Evolutionary conservation across 75 land plant species (phyloP), one percentile per base, ranked within the genome.

Genomic region (Larix kaempferi): DNA sequence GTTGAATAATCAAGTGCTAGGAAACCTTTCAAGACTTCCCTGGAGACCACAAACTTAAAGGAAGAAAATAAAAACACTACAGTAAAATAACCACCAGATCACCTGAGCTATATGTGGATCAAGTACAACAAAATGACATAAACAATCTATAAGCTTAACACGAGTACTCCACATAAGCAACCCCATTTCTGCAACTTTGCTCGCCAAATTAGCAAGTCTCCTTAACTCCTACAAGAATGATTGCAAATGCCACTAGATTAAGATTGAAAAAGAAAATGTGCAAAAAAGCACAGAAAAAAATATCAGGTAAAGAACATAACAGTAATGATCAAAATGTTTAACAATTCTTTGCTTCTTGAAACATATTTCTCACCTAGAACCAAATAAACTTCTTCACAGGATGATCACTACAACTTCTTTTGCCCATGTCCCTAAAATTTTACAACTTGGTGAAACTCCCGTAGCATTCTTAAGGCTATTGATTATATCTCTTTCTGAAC

Each of bases 71-170:
- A 2, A 39, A 66, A 6, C 29, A 37, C 8, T 37, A 67, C 19
- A 16, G 29, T 10, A 67, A 67, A 23, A 35, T 2, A 67, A 39
- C n/a, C 23, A 67, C 22, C 37, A 16, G n/a, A 63, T 78, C 66
- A 96, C 99, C 91, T 96, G 92, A 62, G 88, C 93, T 83, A 86
- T 79, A 60, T 78, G 74, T 74, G 99, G 96, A 76, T 74, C 82
- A 26, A 96, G 87, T 15, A 74, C 59, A 73, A 93, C 73, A 61
- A 91, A 85, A 74, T 81, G 65, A 56, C 86, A 92, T 49, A 91
- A 82, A 58, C 92, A 88, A 62, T 84, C 83, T 60, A 87, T 80
- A 73, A 96, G 82, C 87, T 84, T 86, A 58, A 81, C 78, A 55
- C 99, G 96, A 14, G 81, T 86, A 69, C n/a, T 73, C 99, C 99